Evolutionary conservation across 2,329 filamentous ascomycete genomes (phyloP).

Genomic region (Beauveria varroae): DNA sequence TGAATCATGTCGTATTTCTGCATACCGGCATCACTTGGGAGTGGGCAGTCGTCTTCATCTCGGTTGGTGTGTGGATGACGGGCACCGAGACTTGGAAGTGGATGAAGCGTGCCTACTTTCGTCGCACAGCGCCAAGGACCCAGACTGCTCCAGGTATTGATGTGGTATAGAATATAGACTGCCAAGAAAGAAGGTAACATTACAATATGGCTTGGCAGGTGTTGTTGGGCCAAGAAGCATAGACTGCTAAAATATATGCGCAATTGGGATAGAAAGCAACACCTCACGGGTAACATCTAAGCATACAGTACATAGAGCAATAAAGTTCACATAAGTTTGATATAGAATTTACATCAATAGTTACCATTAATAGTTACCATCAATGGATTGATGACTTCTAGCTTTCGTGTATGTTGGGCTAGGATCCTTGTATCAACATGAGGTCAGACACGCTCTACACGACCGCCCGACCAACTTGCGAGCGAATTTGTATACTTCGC

Average conservation of each 20-base stretch:
- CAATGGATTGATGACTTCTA: neutral
- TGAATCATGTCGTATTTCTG: constrained; percentile 59
- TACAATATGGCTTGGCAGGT: neutral
- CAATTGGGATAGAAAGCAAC: neutral
- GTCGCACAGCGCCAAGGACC: constrained; percentile 21
- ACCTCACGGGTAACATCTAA: neutral
- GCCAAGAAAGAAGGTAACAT: too few species aligned
- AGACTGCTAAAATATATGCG: neutral
- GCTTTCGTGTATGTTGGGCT: neutral
- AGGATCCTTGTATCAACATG: neutral
- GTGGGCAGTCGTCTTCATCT: constrained; percentile 60
- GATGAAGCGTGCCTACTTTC: constrained; percentile 50
- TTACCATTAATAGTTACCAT: neutral
- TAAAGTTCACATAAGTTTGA: neutral
- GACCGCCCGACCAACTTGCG: constrained; percentile 13
- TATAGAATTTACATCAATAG: neutral
- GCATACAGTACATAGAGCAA: neutral
- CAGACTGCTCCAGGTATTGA: neutral
- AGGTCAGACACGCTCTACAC: constrained; percentile 2
- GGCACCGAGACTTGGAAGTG: constrained; percentile 63
- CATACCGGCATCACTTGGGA: constrained; percentile 61
- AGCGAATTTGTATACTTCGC: neutral
- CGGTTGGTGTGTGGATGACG: constrained; percentile 52
- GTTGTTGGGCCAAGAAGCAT: neutral
- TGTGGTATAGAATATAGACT: neutral